These are phyloP conservation scores for Coniochaeta ligniaria DNA, from an alignment of 2,329 filamentous ascomycete genomes.

Conservation along the genomic window DNA sequence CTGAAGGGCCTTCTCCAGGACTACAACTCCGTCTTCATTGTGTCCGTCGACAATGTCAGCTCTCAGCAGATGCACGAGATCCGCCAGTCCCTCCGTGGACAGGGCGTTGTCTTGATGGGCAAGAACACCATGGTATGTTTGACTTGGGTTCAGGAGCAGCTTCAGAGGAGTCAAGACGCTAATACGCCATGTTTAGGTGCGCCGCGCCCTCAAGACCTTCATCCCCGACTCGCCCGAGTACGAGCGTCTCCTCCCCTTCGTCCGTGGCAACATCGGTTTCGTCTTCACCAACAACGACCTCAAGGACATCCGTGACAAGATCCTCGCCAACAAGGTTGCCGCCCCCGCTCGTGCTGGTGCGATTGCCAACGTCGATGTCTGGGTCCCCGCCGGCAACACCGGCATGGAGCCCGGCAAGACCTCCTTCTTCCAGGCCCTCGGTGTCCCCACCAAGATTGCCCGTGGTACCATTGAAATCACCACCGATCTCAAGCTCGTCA, in stretches of 20 bases:
- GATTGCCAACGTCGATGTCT: slow-evolving; percentile 88
- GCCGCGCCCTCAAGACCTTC: slow-evolving; percentile 96
- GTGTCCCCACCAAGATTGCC: slow-evolving; percentile 99
- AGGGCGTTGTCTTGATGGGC: slow-evolving; percentile 97
- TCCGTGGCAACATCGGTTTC: slow-evolving; percentile 98
- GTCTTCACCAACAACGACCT: slow-evolving; percentile 99
- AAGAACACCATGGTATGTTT: slow-evolving; percentile 97
- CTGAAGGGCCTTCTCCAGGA: slow-evolving; percentile 94
- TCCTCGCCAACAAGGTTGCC: slow-evolving; percentile 93
- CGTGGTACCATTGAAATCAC: slow-evolving; percentile 99
- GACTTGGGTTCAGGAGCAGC: background rate
- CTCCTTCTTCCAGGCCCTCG: slow-evolving; percentile 99
- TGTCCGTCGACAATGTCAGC: slow-evolving; percentile 97
- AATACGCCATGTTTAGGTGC: slow-evolving; percentile 51
- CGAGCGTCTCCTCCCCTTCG: slow-evolving; percentile 91
- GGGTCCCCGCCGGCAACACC: slow-evolving; percentile 95
- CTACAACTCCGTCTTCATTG: slow-evolving; percentile 97
- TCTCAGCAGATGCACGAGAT: slow-evolving; percentile 99
- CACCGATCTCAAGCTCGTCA: slow-evolving; percentile 93
- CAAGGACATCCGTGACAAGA: slow-evolving; percentile 87
- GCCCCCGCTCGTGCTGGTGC: slow-evolving; percentile 98
- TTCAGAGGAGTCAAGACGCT: background rate
- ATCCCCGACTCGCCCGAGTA: slow-evolving; percentile 87
- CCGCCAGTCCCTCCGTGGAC: slow-evolving; percentile 78
- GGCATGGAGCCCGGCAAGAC: slow-evolving; percentile 99